Evolutionary conservation across 192 early-diverging fungal species (phyloP), one percentile per base, ranked within the genome.

Genomic region (Pilobolus umbonatus): DNA sequence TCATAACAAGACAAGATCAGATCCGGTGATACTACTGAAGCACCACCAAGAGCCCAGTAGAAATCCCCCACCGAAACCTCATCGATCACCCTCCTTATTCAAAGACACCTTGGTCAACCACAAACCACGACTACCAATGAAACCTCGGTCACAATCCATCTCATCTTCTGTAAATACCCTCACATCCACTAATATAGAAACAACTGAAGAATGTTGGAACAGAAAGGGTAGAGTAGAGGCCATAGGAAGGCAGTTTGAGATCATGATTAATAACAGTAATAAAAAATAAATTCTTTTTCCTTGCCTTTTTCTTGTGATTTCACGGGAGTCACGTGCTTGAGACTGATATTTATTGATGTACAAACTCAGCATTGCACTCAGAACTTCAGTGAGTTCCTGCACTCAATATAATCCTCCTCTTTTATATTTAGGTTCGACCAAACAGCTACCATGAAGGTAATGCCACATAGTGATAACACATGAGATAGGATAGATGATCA

Each of bases 141-240:
- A 67, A 48, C 65, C 65, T 6, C 17, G 65, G 25, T 67, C 65
- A 24, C 60, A 61, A 39, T 67, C 65, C 15, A 31, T 67, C n/a
- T 68, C 67, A 14, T 43, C 66, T 0, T 29, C 48, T 28, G 22
- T 26, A 42, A 24, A 36, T 29, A 25, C 28, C 43, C 25, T 10
- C 19, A 21, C 38, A 21, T 26, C n/a, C 14, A 9, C 19, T 9
- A 24, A 10, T 24, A 5, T 1, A 35, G 25, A 22, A n/a, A n/a
- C n/a, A n/a, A n/a, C n/a, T n/a, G n/a, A n/a, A n/a, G n/a, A n/a
- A n/a, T n/a, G n/a, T 30, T 29, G 19, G 6, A 45, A 34, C 11
- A 48, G 22, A 17, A 44, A 47, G 14, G 26, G 44, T 11, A 12
- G 54, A 26, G 62, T 64, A 6, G 30, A 56, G 12, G 62, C 62